Percentiles rank a stretch among this genome's conserved stretches.
These are phyloP conservation scores for Serendipita sp. DNA, from an alignment of 768 basidiomycete species.

Conservation along the genomic window DNA sequence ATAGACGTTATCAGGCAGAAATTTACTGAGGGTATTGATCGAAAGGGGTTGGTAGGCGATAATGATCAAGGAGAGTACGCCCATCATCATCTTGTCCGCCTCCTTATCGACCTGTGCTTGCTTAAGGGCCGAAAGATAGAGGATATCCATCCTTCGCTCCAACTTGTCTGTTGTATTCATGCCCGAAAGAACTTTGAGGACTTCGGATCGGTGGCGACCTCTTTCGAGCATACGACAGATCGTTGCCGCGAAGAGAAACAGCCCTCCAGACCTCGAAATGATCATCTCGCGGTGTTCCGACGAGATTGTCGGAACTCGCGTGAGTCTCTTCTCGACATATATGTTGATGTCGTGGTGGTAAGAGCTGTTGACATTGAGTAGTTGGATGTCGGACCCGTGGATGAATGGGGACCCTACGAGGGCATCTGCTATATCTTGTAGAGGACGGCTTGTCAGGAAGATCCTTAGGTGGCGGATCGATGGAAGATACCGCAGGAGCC, in stretches of 20 bases:
- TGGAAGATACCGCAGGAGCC: not conserved
- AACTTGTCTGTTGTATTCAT: not conserved
- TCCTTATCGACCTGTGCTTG: not conserved
- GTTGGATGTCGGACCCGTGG: not conserved
- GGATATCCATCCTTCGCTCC: not conserved
- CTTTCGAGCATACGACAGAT: not conserved
- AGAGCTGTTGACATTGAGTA: not conserved
- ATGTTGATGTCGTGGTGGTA: not conserved
- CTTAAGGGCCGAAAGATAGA: not conserved
- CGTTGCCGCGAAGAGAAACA: not conserved
- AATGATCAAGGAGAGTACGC: not conserved
- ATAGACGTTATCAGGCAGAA: not conserved
- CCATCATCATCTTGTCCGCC: not conserved
- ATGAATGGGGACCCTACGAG: not conserved
- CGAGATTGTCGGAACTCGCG: not conserved
- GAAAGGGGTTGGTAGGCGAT: not conserved
- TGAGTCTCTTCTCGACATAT: not conserved
- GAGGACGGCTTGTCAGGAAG: not conserved
- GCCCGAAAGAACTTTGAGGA: not conserved
- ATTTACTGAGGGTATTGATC: not conserved
- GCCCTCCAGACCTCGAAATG: not conserved
- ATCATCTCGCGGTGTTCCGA: not conserved
- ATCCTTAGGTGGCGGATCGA: not conserved
- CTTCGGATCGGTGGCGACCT: not conserved
- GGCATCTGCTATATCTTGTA: not conserved